phyloP scores from a whole-genome alignment of 352 stramenopile species.

The Phytopythium sindhum region DNA sequence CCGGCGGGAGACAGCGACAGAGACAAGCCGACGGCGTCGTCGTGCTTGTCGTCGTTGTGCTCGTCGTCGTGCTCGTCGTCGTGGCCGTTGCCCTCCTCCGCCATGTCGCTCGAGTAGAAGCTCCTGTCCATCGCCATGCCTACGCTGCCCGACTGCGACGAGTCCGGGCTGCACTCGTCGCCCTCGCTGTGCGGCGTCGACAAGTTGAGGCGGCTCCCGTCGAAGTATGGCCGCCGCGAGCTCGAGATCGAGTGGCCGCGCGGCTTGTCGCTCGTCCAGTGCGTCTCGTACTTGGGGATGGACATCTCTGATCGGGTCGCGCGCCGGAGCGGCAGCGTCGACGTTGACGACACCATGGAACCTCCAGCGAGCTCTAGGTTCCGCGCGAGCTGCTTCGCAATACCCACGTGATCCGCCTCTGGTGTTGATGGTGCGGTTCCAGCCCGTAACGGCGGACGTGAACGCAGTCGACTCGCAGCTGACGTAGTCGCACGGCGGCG shows the following conservation, averaged over 20 bases:
- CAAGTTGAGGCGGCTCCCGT: slow-evolving; percentile 13
- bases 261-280: slow-evolving; percentile 37
- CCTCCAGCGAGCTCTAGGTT: slow-evolving; percentile 6
- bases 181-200: slow-evolving; percentile 37
- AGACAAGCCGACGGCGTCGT: not conserved
- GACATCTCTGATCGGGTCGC: slow-evolving; percentile 18
- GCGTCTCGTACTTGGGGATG: slow-evolving; percentile 26
- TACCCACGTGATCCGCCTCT: not conserved
- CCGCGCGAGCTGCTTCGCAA: slow-evolving; percentile 7
- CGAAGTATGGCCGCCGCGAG: slow-evolving; percentile 9
- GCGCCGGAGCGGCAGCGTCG: slow-evolving; percentile 10
- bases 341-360: not conserved
- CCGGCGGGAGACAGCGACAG: not conserved
- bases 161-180: slow-evolving; percentile 41
- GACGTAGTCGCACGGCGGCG: slow-evolving; percentile 39
- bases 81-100: slow-evolving; percentile 2
- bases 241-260: slow-evolving; percentile 50
- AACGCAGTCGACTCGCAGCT: slow-evolving; percentile 12
- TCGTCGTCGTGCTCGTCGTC: not conserved
- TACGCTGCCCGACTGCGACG: slow-evolving; percentile 8
- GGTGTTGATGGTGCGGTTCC: not conserved
- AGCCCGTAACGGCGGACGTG: not conserved
- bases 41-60: not conserved
- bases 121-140: slow-evolving; percentile 8
- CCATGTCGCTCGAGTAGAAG: slow-evolving; percentile 11